Conservation (phyloP, 768 basidiomycete species). For the Amanita phalloides region DNA sequence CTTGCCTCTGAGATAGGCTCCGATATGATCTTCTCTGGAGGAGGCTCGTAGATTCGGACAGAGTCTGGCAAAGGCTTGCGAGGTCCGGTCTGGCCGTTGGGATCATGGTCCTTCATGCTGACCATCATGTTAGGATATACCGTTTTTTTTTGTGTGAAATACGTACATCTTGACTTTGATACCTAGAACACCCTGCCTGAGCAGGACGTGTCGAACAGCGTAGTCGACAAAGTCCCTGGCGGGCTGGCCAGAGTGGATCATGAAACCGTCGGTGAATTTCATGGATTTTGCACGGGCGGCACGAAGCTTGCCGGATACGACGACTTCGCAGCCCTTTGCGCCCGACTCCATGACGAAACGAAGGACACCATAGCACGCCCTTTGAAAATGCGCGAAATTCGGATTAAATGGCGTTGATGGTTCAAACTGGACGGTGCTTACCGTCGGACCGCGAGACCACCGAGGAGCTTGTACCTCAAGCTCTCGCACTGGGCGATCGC, state of each 20-base stretch:
- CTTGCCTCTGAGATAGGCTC: constrained; percentile 88
- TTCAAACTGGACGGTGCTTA: constrained; percentile 26
- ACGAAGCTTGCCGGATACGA: constrained; percentile 98
- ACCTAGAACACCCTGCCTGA: constrained; percentile 97
- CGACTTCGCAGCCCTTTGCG: constrained; percentile 99
- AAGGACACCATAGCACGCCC: constrained; percentile 99
- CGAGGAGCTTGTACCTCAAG: constrained; percentile 97
- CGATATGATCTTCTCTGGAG: constrained; percentile 80
- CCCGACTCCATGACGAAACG: constrained; percentile 99
- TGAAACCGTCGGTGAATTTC: constrained; percentile 99
- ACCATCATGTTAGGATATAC: constrained; percentile 8
- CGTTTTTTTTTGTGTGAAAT: neutral
- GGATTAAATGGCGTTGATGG: neutral
- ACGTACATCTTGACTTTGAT: constrained; percentile 98
- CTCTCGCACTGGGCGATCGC: constrained; percentile 99
- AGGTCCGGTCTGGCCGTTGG: constrained; percentile 83
- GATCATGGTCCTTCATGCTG: constrained; percentile 97
- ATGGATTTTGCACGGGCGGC: constrained; percentile 99
- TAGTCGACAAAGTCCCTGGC: constrained; percentile 93
- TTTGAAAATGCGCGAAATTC: constrained; percentile 14
- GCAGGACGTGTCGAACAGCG: constrained; percentile 94
- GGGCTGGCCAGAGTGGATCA: constrained; percentile 99
- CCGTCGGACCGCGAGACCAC: constrained; percentile 98
- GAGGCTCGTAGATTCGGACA: constrained; percentile 83
- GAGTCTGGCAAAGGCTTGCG: constrained; percentile 91